Conservation (phyloP, 495 filamentous ascomycete genomes). For the Trichoderma reesei region DNA sequence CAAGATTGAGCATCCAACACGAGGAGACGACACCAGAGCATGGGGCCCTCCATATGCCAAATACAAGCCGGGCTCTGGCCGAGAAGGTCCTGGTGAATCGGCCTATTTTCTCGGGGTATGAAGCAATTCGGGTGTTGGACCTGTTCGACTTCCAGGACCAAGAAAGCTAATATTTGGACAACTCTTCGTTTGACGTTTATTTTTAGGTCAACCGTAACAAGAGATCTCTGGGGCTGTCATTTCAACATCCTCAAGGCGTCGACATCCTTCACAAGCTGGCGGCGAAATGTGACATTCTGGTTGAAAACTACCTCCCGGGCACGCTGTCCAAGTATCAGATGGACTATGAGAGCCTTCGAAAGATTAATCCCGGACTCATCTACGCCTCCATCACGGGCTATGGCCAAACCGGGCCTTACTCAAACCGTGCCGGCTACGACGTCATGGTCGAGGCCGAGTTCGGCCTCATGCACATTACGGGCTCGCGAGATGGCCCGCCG, state of each 20-base stretch:
- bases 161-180: background rate
- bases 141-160: too few species aligned
- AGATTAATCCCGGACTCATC: constrained; percentile 70
- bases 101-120: constrained; percentile 86
- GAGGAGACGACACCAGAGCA: constrained; percentile 88
- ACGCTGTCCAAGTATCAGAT: constrained; percentile 84
- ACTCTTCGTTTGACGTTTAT: background rate
- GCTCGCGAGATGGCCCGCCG: constrained; percentile 73
- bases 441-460: constrained; percentile 99
- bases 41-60: constrained; percentile 94
- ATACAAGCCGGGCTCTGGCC: constrained; percentile 48
- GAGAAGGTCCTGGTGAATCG: constrained; percentile 74
- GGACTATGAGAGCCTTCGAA: constrained; percentile 68
- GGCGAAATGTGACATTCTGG: constrained; percentile 78
- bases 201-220: constrained; percentile 88
- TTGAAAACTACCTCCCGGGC: constrained; percentile 93
- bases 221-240: constrained; percentile 85
- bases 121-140: background rate
- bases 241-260: constrained; percentile 72
- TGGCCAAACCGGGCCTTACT: constrained; percentile 90
- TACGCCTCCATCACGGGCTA: constrained; percentile 58
- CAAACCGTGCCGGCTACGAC: constrained; percentile 84
- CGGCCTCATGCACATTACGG: constrained; percentile 97
- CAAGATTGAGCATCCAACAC: constrained; percentile 86
- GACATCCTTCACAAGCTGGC: constrained; percentile 78